A percentile compares a stretch with the other conserved stretches of the same genome.
phyloP scores from a whole-genome alignment of 2,329 filamentous ascomycete genomes.

The Sporothrix globosa region DNA sequence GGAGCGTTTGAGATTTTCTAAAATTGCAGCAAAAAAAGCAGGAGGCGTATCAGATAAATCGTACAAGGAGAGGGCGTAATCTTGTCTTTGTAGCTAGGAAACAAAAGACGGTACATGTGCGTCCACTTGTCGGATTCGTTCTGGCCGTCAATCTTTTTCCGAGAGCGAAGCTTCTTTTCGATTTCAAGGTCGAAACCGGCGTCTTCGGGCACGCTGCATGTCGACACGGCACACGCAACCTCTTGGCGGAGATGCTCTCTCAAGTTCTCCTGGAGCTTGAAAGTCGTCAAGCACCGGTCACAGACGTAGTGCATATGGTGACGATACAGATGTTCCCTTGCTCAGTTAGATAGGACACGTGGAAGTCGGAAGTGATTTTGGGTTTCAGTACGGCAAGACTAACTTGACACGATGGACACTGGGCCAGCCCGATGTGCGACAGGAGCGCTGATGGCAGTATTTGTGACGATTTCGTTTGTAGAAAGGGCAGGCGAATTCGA shows the following conservation, averaged over 20 bases:
- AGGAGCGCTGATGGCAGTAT: constrained; percentile 44
- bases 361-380: not conserved
- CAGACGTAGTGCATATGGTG: constrained; percentile 44
- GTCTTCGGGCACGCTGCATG: constrained; percentile 41
- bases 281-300: constrained; percentile 45
- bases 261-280: constrained; percentile 43
- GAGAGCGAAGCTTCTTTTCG: constrained; percentile 43
- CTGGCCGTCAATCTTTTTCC: constrained; percentile 41
- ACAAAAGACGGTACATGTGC: constrained; percentile 46
- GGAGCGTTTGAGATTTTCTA: not conserved
- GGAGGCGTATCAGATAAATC: constrained; percentile 14
- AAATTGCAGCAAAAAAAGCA: not conserved
- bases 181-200: constrained; percentile 45
- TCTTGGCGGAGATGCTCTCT: constrained; percentile 42
- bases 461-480: constrained; percentile 47
- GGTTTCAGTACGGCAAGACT: not conserved
- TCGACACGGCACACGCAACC: constrained; percentile 38
- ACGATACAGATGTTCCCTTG: constrained; percentile 47
- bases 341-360: not conserved
- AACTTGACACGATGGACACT: constrained; percentile 48
- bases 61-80: constrained; percentile 45
- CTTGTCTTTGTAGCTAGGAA: constrained; percentile 41
- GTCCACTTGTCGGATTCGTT: constrained; percentile 47
- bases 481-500: constrained; percentile 45
- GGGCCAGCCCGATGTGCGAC: constrained; percentile 46